Percentiles rank a stretch among this genome's conserved stretches.
Conservation (phyloP, 2,329 filamentous ascomycete species). For the Paraconiothyrium sp. region DNA sequence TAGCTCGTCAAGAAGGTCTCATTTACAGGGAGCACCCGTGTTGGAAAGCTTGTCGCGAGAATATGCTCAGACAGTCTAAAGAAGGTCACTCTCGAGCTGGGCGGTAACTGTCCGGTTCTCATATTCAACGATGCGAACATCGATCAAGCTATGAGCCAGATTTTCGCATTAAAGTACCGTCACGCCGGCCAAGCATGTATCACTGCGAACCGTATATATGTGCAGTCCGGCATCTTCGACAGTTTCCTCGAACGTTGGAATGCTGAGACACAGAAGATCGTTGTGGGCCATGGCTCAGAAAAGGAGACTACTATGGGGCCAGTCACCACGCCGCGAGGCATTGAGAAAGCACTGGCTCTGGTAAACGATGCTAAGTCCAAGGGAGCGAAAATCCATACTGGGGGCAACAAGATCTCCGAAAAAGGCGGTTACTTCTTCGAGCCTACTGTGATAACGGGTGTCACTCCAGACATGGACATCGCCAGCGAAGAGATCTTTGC, state of each 20-base stretch:
- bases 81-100: slow-evolving; percentile 71
- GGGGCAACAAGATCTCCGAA: slow-evolving; percentile 61
- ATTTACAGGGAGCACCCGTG: slow-evolving; percentile 67
- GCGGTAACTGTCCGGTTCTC: slow-evolving; percentile 72
- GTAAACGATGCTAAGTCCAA: slow-evolving; percentile 71
- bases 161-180: slow-evolving; percentile 62
- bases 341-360: slow-evolving; percentile 67
- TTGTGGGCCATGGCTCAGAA: slow-evolving; percentile 69
- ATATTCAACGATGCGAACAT: slow-evolving; percentile 72
- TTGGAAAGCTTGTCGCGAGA: slow-evolving; percentile 70
- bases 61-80: slow-evolving; percentile 69
- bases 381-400: slow-evolving; percentile 71
- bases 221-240: slow-evolving; percentile 70
- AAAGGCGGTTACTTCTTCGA: slow-evolving; percentile 73
- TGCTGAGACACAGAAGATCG: slow-evolving; percentile 62
- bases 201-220: slow-evolving; percentile 71
- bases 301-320: slow-evolving; percentile 68
- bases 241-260: slow-evolving; percentile 65
- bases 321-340: slow-evolving; percentile 64
- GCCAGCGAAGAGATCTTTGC: slow-evolving; percentile 71
- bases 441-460: slow-evolving; percentile 70
- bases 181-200: slow-evolving; percentile 73
- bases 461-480: slow-evolving; percentile 67
- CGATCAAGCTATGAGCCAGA: slow-evolving; percentile 60
- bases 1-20: slow-evolving; percentile 67